phyloP scores from a whole-genome alignment of 768 basidiomycete species.

The Kwoniella europaea region DNA sequence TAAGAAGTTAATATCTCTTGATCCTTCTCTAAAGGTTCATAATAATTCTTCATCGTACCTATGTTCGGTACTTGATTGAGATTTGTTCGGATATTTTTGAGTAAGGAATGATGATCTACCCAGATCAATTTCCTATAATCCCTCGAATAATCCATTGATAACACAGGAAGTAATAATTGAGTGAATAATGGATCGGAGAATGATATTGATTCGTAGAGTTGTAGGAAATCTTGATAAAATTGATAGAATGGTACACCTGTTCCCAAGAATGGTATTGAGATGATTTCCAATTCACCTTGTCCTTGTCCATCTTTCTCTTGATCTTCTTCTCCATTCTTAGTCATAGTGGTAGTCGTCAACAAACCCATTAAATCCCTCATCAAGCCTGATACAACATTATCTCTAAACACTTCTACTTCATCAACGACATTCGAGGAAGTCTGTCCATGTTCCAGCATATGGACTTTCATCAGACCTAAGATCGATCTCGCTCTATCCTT shows the following conservation, averaged over 20 bases:
- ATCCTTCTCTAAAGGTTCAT: conserved; percentile 46
- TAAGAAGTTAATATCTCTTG: conserved; percentile 44
- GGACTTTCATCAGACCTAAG: conserved; percentile 87
- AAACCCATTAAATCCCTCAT: conserved; percentile 63
- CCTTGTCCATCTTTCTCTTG: neutral
- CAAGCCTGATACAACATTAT: conserved; percentile 64
- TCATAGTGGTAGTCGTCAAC: conserved; percentile 63
- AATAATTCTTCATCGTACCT: conserved; percentile 25
- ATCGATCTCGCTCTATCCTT: conserved; percentile 64
- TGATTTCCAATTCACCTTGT: conserved; percentile 23
- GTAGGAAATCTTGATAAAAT: conserved; percentile 88
- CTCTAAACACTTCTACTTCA: conserved; percentile 69
- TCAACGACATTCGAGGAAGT: conserved; percentile 22
- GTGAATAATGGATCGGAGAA: conserved; percentile 80
- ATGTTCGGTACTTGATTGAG: conserved; percentile 62
- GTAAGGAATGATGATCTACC: conserved; percentile 69
- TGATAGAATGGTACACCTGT: conserved; percentile 81
- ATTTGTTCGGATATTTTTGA: conserved; percentile 50
- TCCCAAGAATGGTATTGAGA: conserved; percentile 41
- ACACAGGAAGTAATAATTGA: conserved; percentile 73
- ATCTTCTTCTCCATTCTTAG: neutral
- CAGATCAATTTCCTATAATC: conserved; percentile 87
- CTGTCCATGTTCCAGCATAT: conserved; percentile 92
- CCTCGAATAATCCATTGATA: conserved; percentile 72
- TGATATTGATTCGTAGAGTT: conserved; percentile 87